Evolutionary conservation across 1,139 yeast genomes (phyloP).

Genomic region (Candida sanyaensis): DNA sequence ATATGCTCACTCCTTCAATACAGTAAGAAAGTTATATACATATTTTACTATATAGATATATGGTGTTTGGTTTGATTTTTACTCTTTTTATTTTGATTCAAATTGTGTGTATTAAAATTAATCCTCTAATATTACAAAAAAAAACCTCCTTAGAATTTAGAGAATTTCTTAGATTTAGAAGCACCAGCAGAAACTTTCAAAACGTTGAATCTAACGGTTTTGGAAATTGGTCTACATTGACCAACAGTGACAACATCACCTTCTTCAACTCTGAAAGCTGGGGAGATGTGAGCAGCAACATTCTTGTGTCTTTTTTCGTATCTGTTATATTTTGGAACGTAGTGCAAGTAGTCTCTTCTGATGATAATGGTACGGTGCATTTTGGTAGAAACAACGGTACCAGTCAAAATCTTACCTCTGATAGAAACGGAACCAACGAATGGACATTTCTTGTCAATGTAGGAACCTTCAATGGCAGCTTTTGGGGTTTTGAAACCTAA

Average conservation of each 20-base stretch:
- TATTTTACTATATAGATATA: conserved; percentile 7
- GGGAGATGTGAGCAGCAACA: conserved; percentile 99
- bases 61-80: not conserved
- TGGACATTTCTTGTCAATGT: conserved; percentile 99
- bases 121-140: not conserved
- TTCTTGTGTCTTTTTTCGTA: conserved; percentile 99
- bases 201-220: conserved; percentile 99
- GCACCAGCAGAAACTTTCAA: conserved; percentile 90
- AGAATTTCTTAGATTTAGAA: conserved; percentile 91
- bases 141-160: conserved; percentile 77
- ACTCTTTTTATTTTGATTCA: not conserved
- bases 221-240: conserved; percentile 99
- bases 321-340: conserved; percentile 99
- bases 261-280: conserved; percentile 99
- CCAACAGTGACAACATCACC: conserved; percentile 99
- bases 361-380: conserved; percentile 99
- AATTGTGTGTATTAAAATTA: conserved; percentile 4
- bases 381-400: conserved; percentile 99
- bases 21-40: conserved; percentile 7
- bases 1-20: conserved; percentile 2
- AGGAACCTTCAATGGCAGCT: conserved; percentile 96
- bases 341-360: conserved; percentile 99
- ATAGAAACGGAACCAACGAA: conserved; percentile 95
- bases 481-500: conserved; percentile 99
- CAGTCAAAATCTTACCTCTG: conserved; percentile 99